Evolutionary conservation across 371 early-diverging fungal genomes (phyloP).

Genomic region (Mucor irregularis): DNA sequence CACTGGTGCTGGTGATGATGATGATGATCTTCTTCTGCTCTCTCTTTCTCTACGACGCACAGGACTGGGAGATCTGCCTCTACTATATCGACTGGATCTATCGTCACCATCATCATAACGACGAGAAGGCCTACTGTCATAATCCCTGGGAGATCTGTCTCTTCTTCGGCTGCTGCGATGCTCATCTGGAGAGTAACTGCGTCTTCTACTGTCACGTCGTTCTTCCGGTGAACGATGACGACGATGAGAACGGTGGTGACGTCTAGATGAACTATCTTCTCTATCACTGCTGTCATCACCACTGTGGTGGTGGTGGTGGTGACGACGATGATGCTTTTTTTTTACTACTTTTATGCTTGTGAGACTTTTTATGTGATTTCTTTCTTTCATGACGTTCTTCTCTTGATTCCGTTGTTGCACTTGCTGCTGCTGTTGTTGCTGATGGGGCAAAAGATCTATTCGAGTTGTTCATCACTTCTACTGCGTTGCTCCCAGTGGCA

Average conservation of each 20-base stretch:
- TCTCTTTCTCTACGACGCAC: background rate
- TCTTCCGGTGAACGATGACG: background rate
- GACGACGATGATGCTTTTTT: too few species aligned
- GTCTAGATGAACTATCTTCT: constrained; percentile 2
- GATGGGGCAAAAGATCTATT: background rate
- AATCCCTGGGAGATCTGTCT: too few species aligned
- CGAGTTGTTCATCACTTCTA: constrained; percentile 28
- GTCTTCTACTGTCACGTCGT: too few species aligned
- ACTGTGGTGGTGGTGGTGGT: constrained; percentile 19
- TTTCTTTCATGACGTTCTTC: constrained; percentile 37
- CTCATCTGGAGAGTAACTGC: background rate
- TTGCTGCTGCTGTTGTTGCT: background rate
- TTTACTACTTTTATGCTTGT: constrained; percentile 34
- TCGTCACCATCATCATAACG: constrained; percentile 2
- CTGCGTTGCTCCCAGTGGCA: constrained; percentile 11
- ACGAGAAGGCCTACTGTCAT: too few species aligned
- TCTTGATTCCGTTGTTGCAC: background rate
- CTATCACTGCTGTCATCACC: constrained; percentile 16
- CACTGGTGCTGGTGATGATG: background rate
- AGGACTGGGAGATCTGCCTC: background rate
- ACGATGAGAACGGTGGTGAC: constrained; percentile 12
- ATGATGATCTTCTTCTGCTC: background rate
- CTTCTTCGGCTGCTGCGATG: background rate
- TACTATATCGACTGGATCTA: background rate
- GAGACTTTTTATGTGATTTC: constrained; percentile 42